Evolutionary conservation across 495 filamentous ascomycete genomes (phyloP), one percentile per base, ranked within the genome.

Genomic region (Tuber calosporum): DNA sequence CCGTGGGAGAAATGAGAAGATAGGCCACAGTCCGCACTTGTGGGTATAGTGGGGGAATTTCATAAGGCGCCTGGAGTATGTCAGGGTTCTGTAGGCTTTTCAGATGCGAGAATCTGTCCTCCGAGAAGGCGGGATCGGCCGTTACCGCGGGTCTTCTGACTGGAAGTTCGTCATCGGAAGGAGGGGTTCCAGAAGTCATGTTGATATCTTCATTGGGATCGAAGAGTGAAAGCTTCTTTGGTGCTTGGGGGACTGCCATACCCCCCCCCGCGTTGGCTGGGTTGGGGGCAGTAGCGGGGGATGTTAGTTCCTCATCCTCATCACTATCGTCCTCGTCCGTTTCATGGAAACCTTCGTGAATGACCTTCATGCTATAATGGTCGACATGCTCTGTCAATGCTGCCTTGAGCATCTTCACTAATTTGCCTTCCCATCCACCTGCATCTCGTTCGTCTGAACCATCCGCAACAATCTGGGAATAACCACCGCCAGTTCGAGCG

Each of bases 381-480:
- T 79, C 84, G 69, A 90, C 80, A 73, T 91, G 87, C 4, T 89
- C 88, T 11, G 85, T 85, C 39, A 92, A 77, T 0, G 88, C 88
- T 1, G 85, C 89, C 77, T 90, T 90, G 43, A 92, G 83, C 88
- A 92, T 91, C 7, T 89, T 84, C 4, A 92, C 84, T 6, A 92
- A 85, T 80, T 89, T 89, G 62, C 80, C 84, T 76, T 90, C 87
- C 73, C 89, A 85, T 77, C 87, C 86, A 37, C 67, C 67, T 11
- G 7, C 19, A 37, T 73, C 72, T 26, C n/a, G n/a, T n/a, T 53
- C 48, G 26, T 53, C 48, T n/a, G 48, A 26, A 26, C 48, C n/a
- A 53, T 53, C 48, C 13, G 84, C 83, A 5, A 91, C 89, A 0
- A 84, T 79, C 79, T 91, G 89, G 0, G 86, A 83, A 73, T 91